phyloP scores from a whole-genome alignment of 2,329 filamentous ascomycete genomes.

The Colletotrichum musae region DNA sequence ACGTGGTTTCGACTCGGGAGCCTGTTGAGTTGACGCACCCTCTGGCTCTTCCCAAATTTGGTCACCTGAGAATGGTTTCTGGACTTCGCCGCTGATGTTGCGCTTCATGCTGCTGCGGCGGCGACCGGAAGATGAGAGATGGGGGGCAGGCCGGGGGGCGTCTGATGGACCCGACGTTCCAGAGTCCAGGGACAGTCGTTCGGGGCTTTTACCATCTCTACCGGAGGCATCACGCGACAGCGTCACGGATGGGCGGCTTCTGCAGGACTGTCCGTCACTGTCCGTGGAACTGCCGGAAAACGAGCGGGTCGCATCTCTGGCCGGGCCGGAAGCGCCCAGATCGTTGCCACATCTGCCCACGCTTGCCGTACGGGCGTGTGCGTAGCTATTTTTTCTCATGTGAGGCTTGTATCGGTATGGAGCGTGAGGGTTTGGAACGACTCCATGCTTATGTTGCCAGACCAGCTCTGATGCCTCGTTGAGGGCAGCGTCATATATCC shows the following conservation, averaged over 20 bases:
- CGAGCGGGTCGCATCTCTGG: constrained; percentile 61
- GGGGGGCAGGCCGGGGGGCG: constrained; percentile 6
- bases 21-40: constrained; percentile 50
- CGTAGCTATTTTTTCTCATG: constrained; percentile 79
- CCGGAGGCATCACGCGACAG: constrained; percentile 32
- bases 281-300: constrained; percentile 68
- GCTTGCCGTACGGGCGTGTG: constrained; percentile 75
- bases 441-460: constrained; percentile 79
- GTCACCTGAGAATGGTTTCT: constrained; percentile 79
- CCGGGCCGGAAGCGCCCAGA: constrained; percentile 61
- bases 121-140: constrained; percentile 51
- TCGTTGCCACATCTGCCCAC: constrained; percentile 65
- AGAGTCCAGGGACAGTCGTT: constrained; percentile 45
- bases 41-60: constrained; percentile 93
- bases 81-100: constrained; percentile 78
- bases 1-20: constrained; percentile 39
- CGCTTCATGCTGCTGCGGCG: constrained; percentile 77
- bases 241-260: constrained; percentile 48
- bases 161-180: constrained; percentile 10
- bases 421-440: constrained; percentile 68
- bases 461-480: constrained; percentile 85
- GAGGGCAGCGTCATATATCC: constrained; percentile 78
- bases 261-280: constrained; percentile 57
- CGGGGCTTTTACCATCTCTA: constrained; percentile 12
- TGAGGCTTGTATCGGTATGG: constrained; percentile 79